Percentiles rank a stretch among this genome's conserved stretches.
These are phyloP conservation scores for Ustilago hordei DNA, from an alignment of 1,284 basidiomycete genomes.

Conservation along the genomic window DNA sequence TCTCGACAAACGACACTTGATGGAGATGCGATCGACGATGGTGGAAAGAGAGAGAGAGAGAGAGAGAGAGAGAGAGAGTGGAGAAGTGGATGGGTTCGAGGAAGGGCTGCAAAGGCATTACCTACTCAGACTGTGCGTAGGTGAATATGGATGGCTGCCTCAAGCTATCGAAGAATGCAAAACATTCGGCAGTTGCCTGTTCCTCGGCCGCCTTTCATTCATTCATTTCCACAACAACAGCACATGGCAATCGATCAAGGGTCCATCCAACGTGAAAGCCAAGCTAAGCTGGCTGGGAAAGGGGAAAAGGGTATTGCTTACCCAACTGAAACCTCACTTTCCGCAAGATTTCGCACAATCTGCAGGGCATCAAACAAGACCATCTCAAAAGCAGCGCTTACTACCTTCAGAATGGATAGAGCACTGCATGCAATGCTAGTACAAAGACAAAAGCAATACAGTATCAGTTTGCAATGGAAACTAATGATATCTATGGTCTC, in stretches of 20 bases:
- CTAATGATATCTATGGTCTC: constrained; percentile 13
- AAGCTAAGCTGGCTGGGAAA: neutral
- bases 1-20: neutral
- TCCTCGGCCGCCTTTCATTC: neutral
- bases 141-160: constrained; percentile 11
- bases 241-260: neutral
- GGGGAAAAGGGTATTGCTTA: neutral
- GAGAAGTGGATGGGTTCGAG: neutral
- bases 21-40: neutral
- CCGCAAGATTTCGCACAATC: neutral
- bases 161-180: neutral
- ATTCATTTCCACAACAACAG: neutral
- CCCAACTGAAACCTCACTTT: neutral
- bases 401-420: neutral
- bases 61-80: neutral
- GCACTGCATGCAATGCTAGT: neutral
- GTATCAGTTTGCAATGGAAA: neutral
- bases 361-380: neutral
- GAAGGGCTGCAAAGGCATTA: neutral
- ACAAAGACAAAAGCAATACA: neutral
- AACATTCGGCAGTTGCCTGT: neutral
- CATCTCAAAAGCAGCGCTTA: neutral
- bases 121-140: neutral
- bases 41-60: neutral
- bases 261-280: neutral